Evolutionary conservation across 192 early-diverging fungal genomes (phyloP), one percentile per base, ranked within the genome.

Genomic region (Phycomyces blakesleeanus): DNA sequence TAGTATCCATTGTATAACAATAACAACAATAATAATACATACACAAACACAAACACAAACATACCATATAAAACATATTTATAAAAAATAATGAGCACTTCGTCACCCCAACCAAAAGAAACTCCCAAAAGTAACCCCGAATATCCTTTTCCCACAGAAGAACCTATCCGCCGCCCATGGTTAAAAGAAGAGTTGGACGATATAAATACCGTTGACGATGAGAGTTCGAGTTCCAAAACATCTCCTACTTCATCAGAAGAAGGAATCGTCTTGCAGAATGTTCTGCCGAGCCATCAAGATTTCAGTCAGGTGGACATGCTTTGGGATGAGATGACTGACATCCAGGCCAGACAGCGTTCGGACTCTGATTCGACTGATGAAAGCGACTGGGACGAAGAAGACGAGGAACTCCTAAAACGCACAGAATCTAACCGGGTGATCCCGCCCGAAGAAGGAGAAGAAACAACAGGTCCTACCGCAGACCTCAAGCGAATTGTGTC

Each of bases 361-460:
- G 29, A 34, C 7, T 34, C 29, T 5, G 29, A 34, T 34, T 34
- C 29, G 22, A 44, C 16, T 2, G 20, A 50, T 24, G 59, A 60
- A 18, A 14, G 15, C 16, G 27, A 1, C 20, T 10, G 3, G 11
- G 61, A 70, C 11, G 59, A 49, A 9, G 55, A 57, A 22, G 57
- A 68, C 47, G 67, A 60, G 11, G 54, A 58, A 14, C 42, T 74
- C 25, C 42, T 40, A 37, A 29, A 49, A 40, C 65, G 26, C 27
- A 73, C 72, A 22, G 72, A 74, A 44, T 41, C 51, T 7, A 74
- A 74, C 39, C 20, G 67, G 20, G 20, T 55, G 26, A 68, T 73
- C n/a, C 55, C 51, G 3, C 51, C 59, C 18, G 61, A 73, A 10
- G 29, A 34, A 34, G 29, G 29, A 34, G 29, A n/a, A n/a, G n/a